These are phyloP conservation scores for Colletotrichum gloeosporioides DNA, from an alignment of 2,329 filamentous ascomycete species.

Conservation along the genomic window DNA sequence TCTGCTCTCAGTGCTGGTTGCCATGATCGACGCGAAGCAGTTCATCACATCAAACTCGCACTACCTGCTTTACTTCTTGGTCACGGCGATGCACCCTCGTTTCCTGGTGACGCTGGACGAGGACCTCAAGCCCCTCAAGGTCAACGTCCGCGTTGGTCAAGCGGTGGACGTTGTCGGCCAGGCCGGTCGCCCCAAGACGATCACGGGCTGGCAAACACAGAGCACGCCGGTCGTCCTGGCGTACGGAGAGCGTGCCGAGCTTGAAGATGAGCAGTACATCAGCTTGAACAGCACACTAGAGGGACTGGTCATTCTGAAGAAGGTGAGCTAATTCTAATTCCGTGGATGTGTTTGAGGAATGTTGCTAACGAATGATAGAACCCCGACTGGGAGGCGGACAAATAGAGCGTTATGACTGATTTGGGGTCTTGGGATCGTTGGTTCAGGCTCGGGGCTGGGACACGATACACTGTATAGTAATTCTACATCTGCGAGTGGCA, in stretches of 20 bases:
- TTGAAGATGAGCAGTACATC: constrained; percentile 98
- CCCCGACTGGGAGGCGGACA: constrained; percentile 59
- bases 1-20: constrained; percentile 86
- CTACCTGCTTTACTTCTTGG: constrained; percentile 96
- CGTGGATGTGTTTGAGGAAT: not conserved
- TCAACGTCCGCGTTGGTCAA: constrained; percentile 97
- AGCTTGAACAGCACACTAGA: constrained; percentile 90
- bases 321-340: constrained; percentile 65
- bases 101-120: constrained; percentile 97
- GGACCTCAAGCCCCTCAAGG: constrained; percentile 88
- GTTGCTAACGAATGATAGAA: constrained; percentile 42
- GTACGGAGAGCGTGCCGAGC: constrained; percentile 93
- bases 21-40: constrained; percentile 94
- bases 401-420: constrained; percentile 35
- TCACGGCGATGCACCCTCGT: constrained; percentile 94
- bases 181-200: constrained; percentile 96
- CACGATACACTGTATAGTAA: constrained; percentile 25
- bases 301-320: constrained; percentile 93
- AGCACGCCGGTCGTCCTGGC: constrained; percentile 95
- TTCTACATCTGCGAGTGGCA: constrained; percentile 19
- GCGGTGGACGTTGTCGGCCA: constrained; percentile 98
- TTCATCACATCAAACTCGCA: constrained; percentile 74
- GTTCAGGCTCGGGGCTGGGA: constrained; percentile 19
- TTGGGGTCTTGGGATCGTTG: constrained; percentile 6
- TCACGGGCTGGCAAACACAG: constrained; percentile 99